Conservation (phyloP, 2,329 filamentous ascomycete genomes). For the Ophiocordyceps camponoti-leonardi region DNA sequence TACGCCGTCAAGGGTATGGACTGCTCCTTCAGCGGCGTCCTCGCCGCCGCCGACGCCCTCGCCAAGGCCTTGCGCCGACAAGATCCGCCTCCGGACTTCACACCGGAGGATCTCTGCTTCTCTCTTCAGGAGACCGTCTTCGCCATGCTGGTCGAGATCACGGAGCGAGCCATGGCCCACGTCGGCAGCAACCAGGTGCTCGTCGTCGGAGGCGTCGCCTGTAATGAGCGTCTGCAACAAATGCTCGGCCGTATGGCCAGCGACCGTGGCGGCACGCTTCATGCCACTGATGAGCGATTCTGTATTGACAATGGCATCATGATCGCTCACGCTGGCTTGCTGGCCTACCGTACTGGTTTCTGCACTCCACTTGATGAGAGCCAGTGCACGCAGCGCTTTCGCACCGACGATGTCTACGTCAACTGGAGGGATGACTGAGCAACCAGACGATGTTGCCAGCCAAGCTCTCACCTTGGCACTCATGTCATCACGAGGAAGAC, state of each 20-base stretch:
- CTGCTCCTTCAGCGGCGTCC: conserved; percentile 84
- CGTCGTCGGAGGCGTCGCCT: conserved; percentile 90
- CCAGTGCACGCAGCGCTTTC: conserved; percentile 69
- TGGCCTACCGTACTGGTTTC: conserved; percentile 72
- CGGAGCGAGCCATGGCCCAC: conserved; percentile 95
- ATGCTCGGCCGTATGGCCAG: conserved; percentile 97
- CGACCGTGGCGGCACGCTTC: conserved; percentile 78
- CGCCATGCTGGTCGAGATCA: conserved; percentile 97
- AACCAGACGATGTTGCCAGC: background rate
- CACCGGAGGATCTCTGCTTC: conserved; percentile 77
- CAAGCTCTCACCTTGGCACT: background rate
- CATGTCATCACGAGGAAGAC: too few species aligned
- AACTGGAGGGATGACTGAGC: conserved; percentile 50
- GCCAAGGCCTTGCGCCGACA: conserved; percentile 45
- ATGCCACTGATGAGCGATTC: conserved; percentile 90
- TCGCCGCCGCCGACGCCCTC: conserved; percentile 66
- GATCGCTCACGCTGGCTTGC: conserved; percentile 89
- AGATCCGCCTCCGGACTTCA: conserved; percentile 42
- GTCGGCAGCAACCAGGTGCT: conserved; percentile 82
- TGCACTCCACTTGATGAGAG: conserved; percentile 62
- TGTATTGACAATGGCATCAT: conserved; percentile 99
- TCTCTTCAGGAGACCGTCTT: conserved; percentile 89
- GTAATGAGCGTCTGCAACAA: conserved; percentile 82
- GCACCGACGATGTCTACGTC: conserved; percentile 66
- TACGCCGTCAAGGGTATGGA: conserved; percentile 99